Conservation (phyloP, 257 asterid species). For the Salvia splendens region DNA sequence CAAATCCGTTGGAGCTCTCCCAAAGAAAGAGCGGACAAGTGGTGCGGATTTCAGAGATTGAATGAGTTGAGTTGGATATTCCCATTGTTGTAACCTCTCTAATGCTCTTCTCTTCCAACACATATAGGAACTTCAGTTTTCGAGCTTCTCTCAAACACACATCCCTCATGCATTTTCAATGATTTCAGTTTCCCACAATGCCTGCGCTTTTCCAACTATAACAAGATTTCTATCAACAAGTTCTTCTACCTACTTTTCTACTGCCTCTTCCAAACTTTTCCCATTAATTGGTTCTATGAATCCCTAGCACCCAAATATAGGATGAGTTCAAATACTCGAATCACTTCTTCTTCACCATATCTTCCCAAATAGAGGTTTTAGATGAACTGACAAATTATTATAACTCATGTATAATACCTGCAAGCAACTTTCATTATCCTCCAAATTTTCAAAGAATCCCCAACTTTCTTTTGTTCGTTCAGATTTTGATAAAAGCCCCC, state of each 20-base stretch:
- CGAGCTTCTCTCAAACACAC: not conserved
- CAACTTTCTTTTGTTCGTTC: not conserved
- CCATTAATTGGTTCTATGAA: not conserved
- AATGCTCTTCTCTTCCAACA: not conserved
- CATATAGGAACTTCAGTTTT: not conserved
- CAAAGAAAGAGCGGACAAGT: not conserved
- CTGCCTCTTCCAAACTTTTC: not conserved
- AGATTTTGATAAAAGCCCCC: constrained; percentile 4
- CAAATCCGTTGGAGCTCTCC: not conserved
- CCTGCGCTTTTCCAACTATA: not conserved
- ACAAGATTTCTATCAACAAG: not conserved
- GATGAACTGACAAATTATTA: not conserved
- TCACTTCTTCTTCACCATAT: not conserved
- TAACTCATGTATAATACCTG: constrained; percentile 10
- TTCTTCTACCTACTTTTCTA: not conserved
- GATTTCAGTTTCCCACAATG: not conserved
- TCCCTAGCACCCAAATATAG: not conserved
- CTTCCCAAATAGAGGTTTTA: constrained; percentile 20
- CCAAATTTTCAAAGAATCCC: not conserved
- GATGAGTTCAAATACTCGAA: not conserved
- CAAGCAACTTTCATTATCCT: constrained; percentile 5
- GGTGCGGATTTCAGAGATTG: not conserved
- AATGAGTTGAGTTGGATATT: too few species aligned
- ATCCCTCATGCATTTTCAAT: not conserved
- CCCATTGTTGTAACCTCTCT: not conserved